Conservation (phyloP, 2,329 filamentous ascomycete genomes). For the Cryphonectria radicalis region DNA sequence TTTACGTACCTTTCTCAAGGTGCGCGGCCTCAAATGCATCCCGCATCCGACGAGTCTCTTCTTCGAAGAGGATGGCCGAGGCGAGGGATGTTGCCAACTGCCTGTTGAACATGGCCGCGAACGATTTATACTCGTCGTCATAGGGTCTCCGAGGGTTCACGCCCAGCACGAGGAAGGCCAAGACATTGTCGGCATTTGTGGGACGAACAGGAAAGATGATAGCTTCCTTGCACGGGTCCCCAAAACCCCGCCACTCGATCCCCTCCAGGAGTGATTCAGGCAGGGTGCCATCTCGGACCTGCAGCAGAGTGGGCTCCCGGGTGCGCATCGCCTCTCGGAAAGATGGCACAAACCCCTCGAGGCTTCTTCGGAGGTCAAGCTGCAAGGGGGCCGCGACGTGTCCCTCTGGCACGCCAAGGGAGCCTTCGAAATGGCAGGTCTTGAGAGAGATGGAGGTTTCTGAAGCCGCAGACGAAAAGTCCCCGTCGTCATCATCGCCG, state of each 20-base stretch:
- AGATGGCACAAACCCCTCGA: constrained; percentile 41
- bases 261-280: constrained; percentile 57
- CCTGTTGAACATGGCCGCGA: constrained; percentile 50
- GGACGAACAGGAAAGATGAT: constrained; percentile 66
- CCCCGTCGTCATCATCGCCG: constrained; percentile 42
- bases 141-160: constrained; percentile 66
- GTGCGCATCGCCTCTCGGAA: constrained; percentile 45
- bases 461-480: constrained; percentile 41
- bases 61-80: constrained; percentile 67
- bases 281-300: constrained; percentile 49
- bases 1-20: constrained; percentile 34
- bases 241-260: constrained; percentile 58
- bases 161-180: constrained; percentile 65
- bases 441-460: constrained; percentile 43
- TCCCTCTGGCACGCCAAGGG: constrained; percentile 41
- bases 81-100: constrained; percentile 66
- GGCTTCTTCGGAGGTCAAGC: constrained; percentile 42
- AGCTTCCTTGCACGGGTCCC: constrained; percentile 58
- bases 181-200: constrained; percentile 59
- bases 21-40: constrained; percentile 42
- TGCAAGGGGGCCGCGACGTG: constrained; percentile 40
- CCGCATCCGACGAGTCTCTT: constrained; percentile 59
- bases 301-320: constrained; percentile 39
- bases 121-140: constrained; percentile 66
- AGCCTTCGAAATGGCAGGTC: constrained; percentile 42